These are phyloP conservation scores for Hebeloma cylindrosporum DNA, from an alignment of 768 basidiomycete species.

Conservation along the genomic window DNA sequence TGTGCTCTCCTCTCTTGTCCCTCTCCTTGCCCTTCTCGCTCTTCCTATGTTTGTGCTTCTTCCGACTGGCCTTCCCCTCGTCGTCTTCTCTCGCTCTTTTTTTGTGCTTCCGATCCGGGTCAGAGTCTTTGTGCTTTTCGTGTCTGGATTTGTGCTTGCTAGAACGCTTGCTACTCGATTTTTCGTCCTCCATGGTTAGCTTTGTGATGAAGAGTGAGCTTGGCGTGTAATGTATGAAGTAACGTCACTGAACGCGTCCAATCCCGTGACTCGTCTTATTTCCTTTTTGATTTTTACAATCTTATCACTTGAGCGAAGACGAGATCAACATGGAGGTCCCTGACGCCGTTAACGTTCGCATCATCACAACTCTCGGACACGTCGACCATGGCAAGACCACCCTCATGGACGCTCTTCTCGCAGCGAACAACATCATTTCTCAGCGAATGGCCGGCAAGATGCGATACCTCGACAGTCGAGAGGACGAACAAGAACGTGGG, in stretches of 20 bases:
- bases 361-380: constrained; percentile 85
- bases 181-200: constrained; percentile 35
- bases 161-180: constrained; percentile 34
- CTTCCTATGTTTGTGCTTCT: constrained; percentile 48
- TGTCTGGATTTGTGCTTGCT: constrained; percentile 22
- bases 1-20: constrained; percentile 40
- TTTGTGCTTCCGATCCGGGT: constrained; percentile 46
- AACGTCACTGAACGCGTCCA: constrained; percentile 10
- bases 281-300: constrained; percentile 3
- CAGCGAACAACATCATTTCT: constrained; percentile 98
- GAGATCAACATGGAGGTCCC: constrained; percentile 31
- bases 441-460: constrained; percentile 93
- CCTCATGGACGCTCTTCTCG: constrained; percentile 91
- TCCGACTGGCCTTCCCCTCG: constrained; percentile 34
- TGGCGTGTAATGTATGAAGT: no score
- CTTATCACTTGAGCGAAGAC: constrained; percentile 5
- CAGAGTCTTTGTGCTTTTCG: constrained; percentile 36
- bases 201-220: not conserved
- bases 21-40: constrained; percentile 41
- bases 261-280: constrained; percentile 14
- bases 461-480: constrained; percentile 91
- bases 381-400: constrained; percentile 98
- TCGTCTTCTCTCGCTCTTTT: constrained; percentile 53
- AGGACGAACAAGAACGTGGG: constrained; percentile 96
- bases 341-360: constrained; percentile 57